phyloP scores from a whole-genome alignment of 1,284 basidiomycete genomes.

The Ceratorhiza oryzae-sativae region DNA sequence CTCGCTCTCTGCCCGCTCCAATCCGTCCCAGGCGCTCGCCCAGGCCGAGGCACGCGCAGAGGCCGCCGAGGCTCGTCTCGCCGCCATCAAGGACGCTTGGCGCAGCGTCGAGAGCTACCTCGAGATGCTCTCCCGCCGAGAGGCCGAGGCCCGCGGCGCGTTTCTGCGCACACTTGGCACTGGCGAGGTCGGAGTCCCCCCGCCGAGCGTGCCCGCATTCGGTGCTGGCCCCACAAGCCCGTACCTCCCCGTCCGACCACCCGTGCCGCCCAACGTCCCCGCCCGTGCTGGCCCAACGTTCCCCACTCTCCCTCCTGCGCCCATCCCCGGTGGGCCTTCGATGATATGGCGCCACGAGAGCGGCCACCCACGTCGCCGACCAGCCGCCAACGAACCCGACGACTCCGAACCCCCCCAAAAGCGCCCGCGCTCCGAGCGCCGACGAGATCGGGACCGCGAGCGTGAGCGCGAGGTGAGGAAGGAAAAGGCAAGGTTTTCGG shows the following conservation, averaged over 20 bases:
- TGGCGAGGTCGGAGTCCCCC: conserved; percentile 24
- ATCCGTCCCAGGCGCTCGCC: conserved; percentile 12
- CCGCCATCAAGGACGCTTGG: conserved; percentile 33
- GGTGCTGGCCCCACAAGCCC: conserved; percentile 9
- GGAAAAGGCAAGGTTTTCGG: conserved; percentile 26
- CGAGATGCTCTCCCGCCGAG: conserved; percentile 25
- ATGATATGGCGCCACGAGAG: conserved; percentile 36
- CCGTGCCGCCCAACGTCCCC: conserved; percentile 28
- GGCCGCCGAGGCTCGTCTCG: conserved; percentile 22
- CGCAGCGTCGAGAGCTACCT: conserved; percentile 30
- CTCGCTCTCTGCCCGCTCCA: conserved; percentile 16
- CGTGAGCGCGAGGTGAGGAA: conserved; percentile 28
- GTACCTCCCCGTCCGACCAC: conserved; percentile 25
- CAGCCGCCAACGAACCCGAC: conserved; percentile 9
- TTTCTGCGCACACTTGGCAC: conserved; percentile 30
- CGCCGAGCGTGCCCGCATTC: conserved; percentile 31
- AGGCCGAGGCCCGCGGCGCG: conserved; percentile 25
- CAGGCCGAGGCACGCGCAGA: conserved; percentile 35
- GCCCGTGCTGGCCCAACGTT: conserved; percentile 10
- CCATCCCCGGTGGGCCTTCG: conserved; percentile 12
- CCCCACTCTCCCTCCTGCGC: conserved; percentile 18
- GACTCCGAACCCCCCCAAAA: conserved; percentile 25
- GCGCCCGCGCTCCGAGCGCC: conserved; percentile 11
- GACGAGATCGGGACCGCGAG: conserved; percentile 13
- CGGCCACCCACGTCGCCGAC: conserved; percentile 17